phyloP scores from a whole-genome alignment of 2,329 filamentous ascomycete genomes.

The Acrocalymma vagum region DNA sequence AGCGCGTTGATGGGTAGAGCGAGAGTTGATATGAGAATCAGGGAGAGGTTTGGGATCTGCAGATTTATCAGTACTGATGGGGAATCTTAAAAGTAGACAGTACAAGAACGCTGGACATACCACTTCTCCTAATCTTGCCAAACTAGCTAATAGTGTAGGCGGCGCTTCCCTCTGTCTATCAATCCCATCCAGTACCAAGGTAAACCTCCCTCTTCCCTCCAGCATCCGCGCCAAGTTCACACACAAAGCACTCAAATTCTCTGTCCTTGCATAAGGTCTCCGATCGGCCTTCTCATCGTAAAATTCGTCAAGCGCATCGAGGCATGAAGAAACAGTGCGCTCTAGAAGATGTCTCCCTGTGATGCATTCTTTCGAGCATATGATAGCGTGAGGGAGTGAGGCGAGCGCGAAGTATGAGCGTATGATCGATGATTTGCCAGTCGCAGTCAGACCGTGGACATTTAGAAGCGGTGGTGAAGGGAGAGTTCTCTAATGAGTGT shows the following conservation, averaged over 20 bases:
- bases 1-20: constrained; percentile 72
- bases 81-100: too few relatives aligned
- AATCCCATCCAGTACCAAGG: constrained; percentile 87
- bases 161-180: constrained; percentile 84
- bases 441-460: constrained; percentile 84
- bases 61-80: constrained; percentile 14
- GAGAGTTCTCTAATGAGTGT: too few relatives aligned
- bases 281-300: constrained; percentile 51
- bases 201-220: constrained; percentile 67
- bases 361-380: constrained; percentile 79
- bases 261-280: constrained; percentile 70
- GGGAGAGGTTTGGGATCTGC: constrained; percentile 80
- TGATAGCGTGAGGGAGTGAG: constrained; percentile 64
- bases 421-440: constrained; percentile 81
- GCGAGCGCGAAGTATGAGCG: constrained; percentile 66
- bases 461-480: constrained; percentile 79
- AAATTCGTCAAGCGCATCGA: constrained; percentile 45
- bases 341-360: constrained; percentile 81
- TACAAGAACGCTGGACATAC: constrained; percentile 65
- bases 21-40: constrained; percentile 78
- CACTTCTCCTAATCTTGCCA: constrained; percentile 82
- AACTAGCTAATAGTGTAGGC: constrained; percentile 78
- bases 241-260: constrained; percentile 79
- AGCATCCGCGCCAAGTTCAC: constrained; percentile 76
- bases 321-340: constrained; percentile 66